A percentile compares a stretch with the other conserved stretches of the same genome.
Conservation (phyloP, 169 alveolate genomes). For the Amoebophrya sp. region DNA sequence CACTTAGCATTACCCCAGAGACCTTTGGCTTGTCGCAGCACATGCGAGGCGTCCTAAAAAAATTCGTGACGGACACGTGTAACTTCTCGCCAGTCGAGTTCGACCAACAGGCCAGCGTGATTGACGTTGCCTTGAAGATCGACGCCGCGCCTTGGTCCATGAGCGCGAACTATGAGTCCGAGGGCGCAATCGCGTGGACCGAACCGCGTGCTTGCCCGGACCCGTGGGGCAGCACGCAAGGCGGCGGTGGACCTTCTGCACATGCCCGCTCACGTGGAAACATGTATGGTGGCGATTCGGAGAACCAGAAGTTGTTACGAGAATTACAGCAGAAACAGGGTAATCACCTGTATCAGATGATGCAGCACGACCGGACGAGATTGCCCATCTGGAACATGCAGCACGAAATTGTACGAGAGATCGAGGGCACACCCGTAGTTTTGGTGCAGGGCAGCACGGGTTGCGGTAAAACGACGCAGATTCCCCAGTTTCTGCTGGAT, state of each 20-base stretch:
- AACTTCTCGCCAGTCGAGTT: background rate
- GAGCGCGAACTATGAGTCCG: background rate
- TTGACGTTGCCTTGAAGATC: conserved; percentile 6
- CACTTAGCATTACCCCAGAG: background rate
- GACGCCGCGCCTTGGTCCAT: conserved; percentile 18
- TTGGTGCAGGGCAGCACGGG: conserved; percentile 79
- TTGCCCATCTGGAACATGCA: conserved; percentile 21
- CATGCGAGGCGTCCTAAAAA: background rate
- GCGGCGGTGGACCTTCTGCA: too few relatives aligned
- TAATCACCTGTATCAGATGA: background rate
- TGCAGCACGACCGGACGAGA: background rate
- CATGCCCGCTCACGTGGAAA: background rate
- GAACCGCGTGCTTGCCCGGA: conserved; percentile 17
- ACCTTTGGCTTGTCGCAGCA: background rate
- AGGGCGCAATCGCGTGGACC: conserved; percentile 5
- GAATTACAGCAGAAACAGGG: background rate
- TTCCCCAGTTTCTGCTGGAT: conserved; percentile 54
- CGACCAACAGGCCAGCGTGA: background rate
- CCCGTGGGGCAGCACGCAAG: background rate
- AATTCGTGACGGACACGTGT: background rate
- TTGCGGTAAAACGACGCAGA: conserved; percentile 81
- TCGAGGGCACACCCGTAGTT: conserved; percentile 19
- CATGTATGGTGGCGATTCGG: background rate
- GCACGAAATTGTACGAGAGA: background rate
- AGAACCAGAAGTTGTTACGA: background rate